phyloP scores from a whole-genome alignment of 208 protist species.

The Borovskyia barvae region DNA sequence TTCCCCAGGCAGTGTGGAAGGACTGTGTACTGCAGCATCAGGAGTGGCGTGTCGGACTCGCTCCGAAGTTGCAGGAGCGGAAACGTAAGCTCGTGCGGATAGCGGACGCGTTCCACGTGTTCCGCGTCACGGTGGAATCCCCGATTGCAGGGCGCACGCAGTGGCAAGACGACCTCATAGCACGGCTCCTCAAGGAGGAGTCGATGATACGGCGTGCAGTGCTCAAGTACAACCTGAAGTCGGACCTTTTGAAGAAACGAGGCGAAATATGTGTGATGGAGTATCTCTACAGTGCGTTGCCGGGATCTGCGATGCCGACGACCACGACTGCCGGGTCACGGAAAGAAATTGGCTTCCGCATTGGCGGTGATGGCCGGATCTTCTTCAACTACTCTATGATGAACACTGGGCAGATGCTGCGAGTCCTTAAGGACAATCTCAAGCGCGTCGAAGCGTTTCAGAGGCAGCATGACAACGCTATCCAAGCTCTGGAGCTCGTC shows the following conservation, averaged over 20 bases:
- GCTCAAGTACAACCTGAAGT: conserved; percentile 76
- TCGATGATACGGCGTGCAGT: conserved; percentile 59
- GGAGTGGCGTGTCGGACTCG: conserved; percentile 66
- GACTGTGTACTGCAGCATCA: conserved; percentile 68
- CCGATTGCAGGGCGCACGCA: conserved; percentile 40
- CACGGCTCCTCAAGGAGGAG: conserved; percentile 64
- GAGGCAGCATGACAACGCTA: conserved; percentile 49
- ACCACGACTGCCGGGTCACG: conserved; percentile 1
- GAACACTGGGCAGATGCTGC: conserved; percentile 78
- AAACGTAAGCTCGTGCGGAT: conserved; percentile 57
- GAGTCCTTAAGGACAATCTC: conserved; percentile 75
- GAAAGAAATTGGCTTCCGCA: conserved; percentile 76
- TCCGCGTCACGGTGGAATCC: conserved; percentile 51
- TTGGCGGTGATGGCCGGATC: conserved; percentile 64
- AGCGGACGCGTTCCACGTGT: conserved; percentile 73
- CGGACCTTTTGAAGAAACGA: conserved; percentile 63
- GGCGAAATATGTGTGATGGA: conserved; percentile 59
- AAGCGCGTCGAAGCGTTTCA: conserved; percentile 57
- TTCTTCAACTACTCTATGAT: conserved; percentile 62
- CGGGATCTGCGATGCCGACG: conserved; percentile 4
- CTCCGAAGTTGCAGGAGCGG: conserved; percentile 65
- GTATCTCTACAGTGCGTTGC: conserved; percentile 48
- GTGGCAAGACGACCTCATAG: conserved; percentile 70
- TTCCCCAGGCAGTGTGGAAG: conserved; percentile 71
- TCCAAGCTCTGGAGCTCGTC: conserved; percentile 60